These are phyloP conservation scores for Halocafeteria seosinensis DNA, from an alignment of 108 stramenopile species.

Conservation along the genomic window DNA sequence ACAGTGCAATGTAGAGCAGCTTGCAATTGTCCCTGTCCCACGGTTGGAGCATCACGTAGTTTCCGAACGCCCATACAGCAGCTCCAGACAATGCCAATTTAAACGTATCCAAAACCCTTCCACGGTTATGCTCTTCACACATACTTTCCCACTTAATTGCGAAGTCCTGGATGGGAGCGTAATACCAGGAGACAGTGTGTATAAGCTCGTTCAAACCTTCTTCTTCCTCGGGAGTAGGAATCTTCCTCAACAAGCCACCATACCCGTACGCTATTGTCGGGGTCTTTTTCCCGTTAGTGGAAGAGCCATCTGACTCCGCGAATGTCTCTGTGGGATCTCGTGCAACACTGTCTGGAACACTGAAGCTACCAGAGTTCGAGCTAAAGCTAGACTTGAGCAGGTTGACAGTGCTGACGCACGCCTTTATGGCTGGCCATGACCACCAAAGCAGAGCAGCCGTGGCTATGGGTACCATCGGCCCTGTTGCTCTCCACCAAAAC, in stretches of 20 bases:
- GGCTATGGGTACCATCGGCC: neutral
- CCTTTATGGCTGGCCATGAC: neutral
- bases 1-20: neutral
- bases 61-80: neutral
- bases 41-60: neutral
- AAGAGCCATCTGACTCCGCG: neutral
- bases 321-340: neutral
- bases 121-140: neutral
- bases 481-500: neutral
- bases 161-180: neutral
- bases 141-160: neutral
- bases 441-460: neutral
- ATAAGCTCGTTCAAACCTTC: neutral
- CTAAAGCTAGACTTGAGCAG: too few species aligned
- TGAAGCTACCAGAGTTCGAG: neutral
- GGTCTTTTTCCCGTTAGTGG: neutral
- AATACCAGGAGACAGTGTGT: neutral
- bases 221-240: neutral
- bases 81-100: neutral
- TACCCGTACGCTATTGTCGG: neutral
- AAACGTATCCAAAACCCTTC: neutral
- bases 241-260: neutral
- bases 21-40: constrained; percentile 2
- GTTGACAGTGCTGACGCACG: too few species aligned
- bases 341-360: neutral